These are phyloP conservation scores for Litsea cubeba DNA, from an alignment of 164 flowering plant genomes.

Conservation along the genomic window DNA sequence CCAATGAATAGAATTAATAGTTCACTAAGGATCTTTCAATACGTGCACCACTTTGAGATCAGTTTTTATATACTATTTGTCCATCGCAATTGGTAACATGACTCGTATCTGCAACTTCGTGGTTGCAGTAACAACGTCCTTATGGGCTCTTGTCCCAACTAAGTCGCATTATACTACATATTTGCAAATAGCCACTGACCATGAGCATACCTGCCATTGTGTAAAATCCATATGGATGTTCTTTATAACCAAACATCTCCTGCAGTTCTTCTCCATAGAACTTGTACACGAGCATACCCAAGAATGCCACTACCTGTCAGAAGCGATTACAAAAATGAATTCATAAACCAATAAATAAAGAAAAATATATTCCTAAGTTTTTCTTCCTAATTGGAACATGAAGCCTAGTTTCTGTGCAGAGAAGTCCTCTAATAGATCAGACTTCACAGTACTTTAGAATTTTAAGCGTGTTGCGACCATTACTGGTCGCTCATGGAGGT, in stretches of 20 bases:
- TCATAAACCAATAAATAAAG: neutral
- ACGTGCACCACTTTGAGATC: no score
- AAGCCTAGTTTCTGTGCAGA: neutral
- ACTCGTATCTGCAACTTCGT: no score
- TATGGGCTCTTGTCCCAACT: no score
- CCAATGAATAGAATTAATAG: no score
- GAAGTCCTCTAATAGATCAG: neutral
- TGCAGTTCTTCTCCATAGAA: slow-evolving; percentile 90
- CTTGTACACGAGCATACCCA: slow-evolving; percentile 91
- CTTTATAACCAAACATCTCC: slow-evolving; percentile 99
- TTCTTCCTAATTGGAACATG: neutral
- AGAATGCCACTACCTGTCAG: slow-evolving; percentile 77
- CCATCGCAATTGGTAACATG: no score
- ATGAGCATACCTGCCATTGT: slow-evolving; percentile 74
- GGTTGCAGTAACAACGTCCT: no score
- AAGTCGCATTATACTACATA: no score
- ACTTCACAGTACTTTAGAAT: neutral
- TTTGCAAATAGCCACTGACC: no score
- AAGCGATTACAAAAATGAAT: slow-evolving; percentile 6
- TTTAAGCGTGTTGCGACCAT: no score
- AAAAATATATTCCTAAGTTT: no score
- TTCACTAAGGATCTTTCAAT: no score
- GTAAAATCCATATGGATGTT: slow-evolving; percentile 95
- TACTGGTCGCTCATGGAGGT: neutral
- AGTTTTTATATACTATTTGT: no score